Evolutionary conservation across 176 grass and related monocot genomes (phyloP).

Genomic region (Sorghum bicolor): Sorghum_bicolor_NCBIv3 NC_012876.2:2862501-2863000

Average conservation of each 20-base stretch:
- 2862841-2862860: background rate
- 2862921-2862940: conserved; percentile 16
- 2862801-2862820: background rate
- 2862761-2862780: background rate
- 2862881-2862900: background rate
- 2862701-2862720: background rate
- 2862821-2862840: conserved; percentile 2
- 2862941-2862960: conserved; percentile 34
- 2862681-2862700: background rate
- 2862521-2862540: background rate
- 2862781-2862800: background rate
- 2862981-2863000: conserved; percentile 4
- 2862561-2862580: background rate
- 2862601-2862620: background rate
- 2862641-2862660: background rate
- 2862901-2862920: background rate
- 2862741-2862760: background rate
- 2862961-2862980: conserved; percentile 21
- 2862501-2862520: background rate
- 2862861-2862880: background rate
- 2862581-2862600: background rate
- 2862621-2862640: background rate
- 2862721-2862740: background rate
- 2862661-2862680: background rate
- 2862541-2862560: background rate